Base-by-base conservation (phyloP, 805 yeast genomes). In the Candida yuanshanica region DNA sequence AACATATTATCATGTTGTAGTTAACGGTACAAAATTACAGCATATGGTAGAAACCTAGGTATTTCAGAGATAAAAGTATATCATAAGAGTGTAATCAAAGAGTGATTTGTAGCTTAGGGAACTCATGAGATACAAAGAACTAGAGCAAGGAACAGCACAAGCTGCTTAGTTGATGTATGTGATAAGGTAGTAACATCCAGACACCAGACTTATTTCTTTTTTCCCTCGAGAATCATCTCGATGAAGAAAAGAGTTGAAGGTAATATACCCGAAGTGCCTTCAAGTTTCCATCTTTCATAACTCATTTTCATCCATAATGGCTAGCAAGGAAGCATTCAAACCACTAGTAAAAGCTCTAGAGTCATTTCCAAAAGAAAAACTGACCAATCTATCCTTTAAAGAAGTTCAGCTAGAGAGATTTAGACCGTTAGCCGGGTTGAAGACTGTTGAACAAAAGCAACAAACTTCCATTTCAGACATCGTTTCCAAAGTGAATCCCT, bases 381-480 rank as follows among this genome's bases (percentile, higher is more conserved):
- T 85, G 38, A 74, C 74, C 50, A 87, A 82, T 56, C 69, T 79
- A 46, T 80, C 87, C 6, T 82, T 84, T 64, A 84, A 79, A 54
- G 80, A 76, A 35, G 58, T 74, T 0, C 93, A 84, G 59, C 63
- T 83, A 29, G 74, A 74, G 45, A 65, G 82, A 57, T 76, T 72
- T 44, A 68, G 72, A 52, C 65, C 68, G 16, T 59, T 77, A 12
- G 80, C 80, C 3, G 77, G 78, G 4, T 42, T 74, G 12, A 66
- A 69, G 21, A 60, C 59, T 56, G 60, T 53, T 32, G 70, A 56
- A 51, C 66, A 53, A 51, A 69, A 55, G 44, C 69, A 53, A 64
- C 64, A 40, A 64, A 65, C 43, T 60, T 61, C 41, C 47, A 51
- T 43, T 10, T 45, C 46, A 51, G 71, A 56, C 66, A 61, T 76